These are phyloP conservation scores for Tardiomyces depauwii DNA, from an alignment of 1,139 yeast genomes.

Conservation along the genomic window DNA sequence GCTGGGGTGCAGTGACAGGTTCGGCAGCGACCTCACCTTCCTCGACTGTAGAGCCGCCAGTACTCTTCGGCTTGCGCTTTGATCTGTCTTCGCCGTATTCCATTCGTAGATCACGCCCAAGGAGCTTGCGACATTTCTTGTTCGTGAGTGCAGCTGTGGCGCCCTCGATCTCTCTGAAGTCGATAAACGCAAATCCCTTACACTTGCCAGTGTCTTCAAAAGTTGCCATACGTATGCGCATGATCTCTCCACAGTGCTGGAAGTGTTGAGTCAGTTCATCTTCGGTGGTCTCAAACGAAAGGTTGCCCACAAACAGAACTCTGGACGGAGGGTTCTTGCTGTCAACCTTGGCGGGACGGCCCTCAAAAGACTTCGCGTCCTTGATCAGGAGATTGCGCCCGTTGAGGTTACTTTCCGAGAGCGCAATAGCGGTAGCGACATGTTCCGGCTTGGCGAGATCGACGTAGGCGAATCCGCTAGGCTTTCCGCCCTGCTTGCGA, in stretches of 20 bases:
- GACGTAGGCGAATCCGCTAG: slow-evolving; percentile 85
- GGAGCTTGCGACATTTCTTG: slow-evolving; percentile 51
- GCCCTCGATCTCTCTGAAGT: slow-evolving; percentile 68
- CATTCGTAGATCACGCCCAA: slow-evolving; percentile 69
- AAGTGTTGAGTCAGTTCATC: slow-evolving; percentile 70
- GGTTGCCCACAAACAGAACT: slow-evolving; percentile 83
- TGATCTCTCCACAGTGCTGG: slow-evolving; percentile 66
- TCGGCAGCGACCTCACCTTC: slow-evolving; percentile 1
- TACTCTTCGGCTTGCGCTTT: slow-evolving; percentile 35
- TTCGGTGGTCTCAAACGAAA: slow-evolving; percentile 87
- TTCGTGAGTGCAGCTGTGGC: slow-evolving; percentile 78
- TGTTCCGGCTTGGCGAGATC: slow-evolving; percentile 63
- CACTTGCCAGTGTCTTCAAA: slow-evolving; percentile 94
- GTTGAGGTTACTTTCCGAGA: slow-evolving; percentile 63
- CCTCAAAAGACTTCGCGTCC: slow-evolving; percentile 70
- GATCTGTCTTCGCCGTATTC: slow-evolving; percentile 95
- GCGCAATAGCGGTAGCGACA: slow-evolving; percentile 49
- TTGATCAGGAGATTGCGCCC: slow-evolving; percentile 84
- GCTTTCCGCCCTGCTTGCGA: slow-evolving; percentile 21
- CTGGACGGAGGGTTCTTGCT: slow-evolving; percentile 68
- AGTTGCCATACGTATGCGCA: slow-evolving; percentile 85
- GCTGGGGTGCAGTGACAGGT: slow-evolving; percentile 1
- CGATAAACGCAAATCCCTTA: slow-evolving; percentile 92
- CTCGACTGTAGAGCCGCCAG: neutral
- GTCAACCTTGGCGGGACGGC: slow-evolving; percentile 66